These are phyloP conservation scores for Coemansia sp. DNA, from an alignment of 192 early-diverging fungal genomes.

Conservation along the genomic window DNA sequence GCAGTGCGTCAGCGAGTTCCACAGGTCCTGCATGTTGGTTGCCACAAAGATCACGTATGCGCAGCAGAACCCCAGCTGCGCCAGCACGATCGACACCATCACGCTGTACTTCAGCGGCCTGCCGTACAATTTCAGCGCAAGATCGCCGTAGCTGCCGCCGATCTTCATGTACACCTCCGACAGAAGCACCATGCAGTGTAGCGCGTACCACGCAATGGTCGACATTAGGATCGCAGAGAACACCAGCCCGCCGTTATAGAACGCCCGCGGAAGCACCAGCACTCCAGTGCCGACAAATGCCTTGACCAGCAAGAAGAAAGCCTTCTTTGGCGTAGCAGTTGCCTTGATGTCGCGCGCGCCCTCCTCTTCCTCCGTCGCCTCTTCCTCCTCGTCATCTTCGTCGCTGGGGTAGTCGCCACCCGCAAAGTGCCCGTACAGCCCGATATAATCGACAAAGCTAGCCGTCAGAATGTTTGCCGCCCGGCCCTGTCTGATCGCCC, in stretches of 20 bases:
- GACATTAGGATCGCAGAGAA: constrained; percentile 62
- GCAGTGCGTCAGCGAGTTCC: constrained; percentile 71
- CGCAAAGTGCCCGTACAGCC: constrained; percentile 91
- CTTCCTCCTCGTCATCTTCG: constrained; percentile 62
- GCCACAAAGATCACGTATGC: constrained; percentile 89
- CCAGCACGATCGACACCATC: constrained; percentile 68
- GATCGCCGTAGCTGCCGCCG: constrained; percentile 67
- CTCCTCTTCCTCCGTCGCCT: constrained; percentile 23
- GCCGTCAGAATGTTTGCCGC: constrained; percentile 70
- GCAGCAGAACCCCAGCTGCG: constrained; percentile 85
- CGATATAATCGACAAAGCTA: constrained; percentile 95
- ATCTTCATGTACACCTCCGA: constrained; percentile 62
- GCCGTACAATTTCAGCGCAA: constrained; percentile 66
- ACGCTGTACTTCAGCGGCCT: constrained; percentile 62
- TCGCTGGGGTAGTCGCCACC: constrained; percentile 88
- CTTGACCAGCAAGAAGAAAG: constrained; percentile 77
- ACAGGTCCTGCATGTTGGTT: constrained; percentile 72
- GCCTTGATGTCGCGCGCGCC: constrained; percentile 44
- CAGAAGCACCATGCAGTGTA: constrained; percentile 65
- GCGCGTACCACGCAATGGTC: constrained; percentile 61
- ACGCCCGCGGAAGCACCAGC: constrained; percentile 71
- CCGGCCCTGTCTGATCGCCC: constrained; percentile 65
- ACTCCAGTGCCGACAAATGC: constrained; percentile 82
- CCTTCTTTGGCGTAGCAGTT: constrained; percentile 67
- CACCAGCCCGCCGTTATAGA: constrained; percentile 71